phyloP scores from a whole-genome alignment of 352 stramenopile genomes.

The Globisporangium spiculum region DNA sequence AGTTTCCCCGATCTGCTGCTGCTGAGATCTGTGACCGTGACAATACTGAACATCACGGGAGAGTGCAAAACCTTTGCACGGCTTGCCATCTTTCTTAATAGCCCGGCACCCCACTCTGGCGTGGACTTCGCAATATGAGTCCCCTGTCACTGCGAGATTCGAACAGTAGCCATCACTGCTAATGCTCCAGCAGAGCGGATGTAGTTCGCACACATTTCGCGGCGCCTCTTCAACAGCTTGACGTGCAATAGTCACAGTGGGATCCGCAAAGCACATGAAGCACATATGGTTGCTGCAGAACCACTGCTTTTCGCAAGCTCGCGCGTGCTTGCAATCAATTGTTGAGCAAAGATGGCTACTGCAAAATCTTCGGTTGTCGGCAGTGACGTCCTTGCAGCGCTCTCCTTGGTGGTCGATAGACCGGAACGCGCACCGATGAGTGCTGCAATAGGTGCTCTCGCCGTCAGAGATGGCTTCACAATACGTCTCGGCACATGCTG shows the following conservation, averaged over 20 bases:
- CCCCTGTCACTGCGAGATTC: conserved; percentile 27
- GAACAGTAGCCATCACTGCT: conserved; percentile 29
- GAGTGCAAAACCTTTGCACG: conserved; percentile 34
- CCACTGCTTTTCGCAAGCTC: conserved; percentile 25
- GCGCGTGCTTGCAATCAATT: conserved; percentile 34
- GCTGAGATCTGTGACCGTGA: conserved; percentile 21
- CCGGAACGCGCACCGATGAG: conserved; percentile 25
- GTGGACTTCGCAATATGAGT: conserved; percentile 47
- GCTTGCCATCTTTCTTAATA: conserved; percentile 26
- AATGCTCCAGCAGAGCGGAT: conserved; percentile 51
- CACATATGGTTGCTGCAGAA: conserved; percentile 58
- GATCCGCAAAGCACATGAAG: conserved; percentile 44
- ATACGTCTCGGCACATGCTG: conserved; percentile 28
- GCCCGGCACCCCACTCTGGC: conserved; percentile 15
- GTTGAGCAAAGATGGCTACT: conserved; percentile 38
- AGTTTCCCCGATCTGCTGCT: not conserved
- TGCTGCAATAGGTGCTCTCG: conserved; percentile 22
- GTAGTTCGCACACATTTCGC: conserved; percentile 47
- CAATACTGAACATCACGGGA: conserved; percentile 34
- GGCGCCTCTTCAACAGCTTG: conserved; percentile 39
- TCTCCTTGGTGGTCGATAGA: not conserved
- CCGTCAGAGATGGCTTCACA: conserved; percentile 34
- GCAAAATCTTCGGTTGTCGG: conserved; percentile 37
- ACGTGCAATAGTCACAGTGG: conserved; percentile 13
- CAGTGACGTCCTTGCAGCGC: conserved; percentile 29